phyloP scores from a whole-genome alignment of 1,284 basidiomycete genomes.

The Ceratobasidium sp. region DNA sequence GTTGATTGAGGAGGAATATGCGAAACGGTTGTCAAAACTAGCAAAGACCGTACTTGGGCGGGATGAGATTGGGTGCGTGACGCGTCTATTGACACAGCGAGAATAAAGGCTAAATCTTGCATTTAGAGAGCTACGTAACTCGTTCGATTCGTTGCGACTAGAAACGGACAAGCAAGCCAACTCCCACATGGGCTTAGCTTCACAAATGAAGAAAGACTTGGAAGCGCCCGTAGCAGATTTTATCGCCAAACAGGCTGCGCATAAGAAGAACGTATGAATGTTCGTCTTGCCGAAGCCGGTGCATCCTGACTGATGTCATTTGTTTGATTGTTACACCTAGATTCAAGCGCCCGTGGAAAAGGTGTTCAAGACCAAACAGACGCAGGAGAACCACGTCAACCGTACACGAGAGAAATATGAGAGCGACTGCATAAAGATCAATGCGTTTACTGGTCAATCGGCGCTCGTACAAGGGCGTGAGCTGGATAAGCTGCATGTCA shows the following conservation, averaged over 20 bases:
- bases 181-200: conserved; percentile 76
- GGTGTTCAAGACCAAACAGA: conserved; percentile 86
- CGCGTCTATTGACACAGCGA: neutral
- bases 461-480: conserved; percentile 95
- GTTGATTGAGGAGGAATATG: conserved; percentile 93
- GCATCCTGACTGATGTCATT: conserved; percentile 14
- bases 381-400: conserved; percentile 83
- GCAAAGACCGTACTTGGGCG: conserved; percentile 82
- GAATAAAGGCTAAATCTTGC: neutral
- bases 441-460: conserved; percentile 93
- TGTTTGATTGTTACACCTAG: conserved; percentile 27
- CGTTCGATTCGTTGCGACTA: conserved; percentile 79
- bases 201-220: conserved; percentile 82
- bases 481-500: conserved; percentile 88
- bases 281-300: conserved; percentile 24
- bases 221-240: conserved; percentile 79
- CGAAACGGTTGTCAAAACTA: conserved; percentile 86
- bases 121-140: conserved; percentile 79
- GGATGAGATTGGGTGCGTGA: conserved; percentile 89
- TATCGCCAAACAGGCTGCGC: conserved; percentile 74
- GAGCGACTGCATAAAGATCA: conserved; percentile 92
- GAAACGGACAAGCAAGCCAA: conserved; percentile 89
- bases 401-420: conserved; percentile 94
- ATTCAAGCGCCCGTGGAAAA: conserved; percentile 85
- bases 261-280: conserved; percentile 70